Evolutionary conservation across 441 rosid species (phyloP), one percentile per base, ranked within the genome.

Genomic region (Theobroma grandiflorum): DNA sequence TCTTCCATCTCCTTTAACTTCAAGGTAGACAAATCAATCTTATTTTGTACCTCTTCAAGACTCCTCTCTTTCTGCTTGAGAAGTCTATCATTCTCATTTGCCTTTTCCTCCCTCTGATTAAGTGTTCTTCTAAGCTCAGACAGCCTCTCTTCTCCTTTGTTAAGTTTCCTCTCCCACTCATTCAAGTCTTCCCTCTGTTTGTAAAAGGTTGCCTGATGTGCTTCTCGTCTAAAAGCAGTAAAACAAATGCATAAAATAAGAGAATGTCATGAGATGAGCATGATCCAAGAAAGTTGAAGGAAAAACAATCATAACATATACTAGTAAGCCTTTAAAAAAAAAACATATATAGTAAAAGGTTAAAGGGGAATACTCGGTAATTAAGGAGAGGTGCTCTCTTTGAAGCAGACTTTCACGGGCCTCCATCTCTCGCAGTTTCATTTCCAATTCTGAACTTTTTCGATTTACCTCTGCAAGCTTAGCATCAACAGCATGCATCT

Each of bases 121-220:
- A 92, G 79, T 49, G 76, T 84, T 82, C 87, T 90, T 78, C 82
- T 88, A 81, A 86, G 88, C 81, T 92, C 94, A 79, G 69, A 78
- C 58, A 90, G 80, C 78, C 66, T 86, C 69, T 89, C 90, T 77
- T 94, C 97, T 80, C 72, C 62, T 40, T 83, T 80, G 67, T 75
- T 84, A 49, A 94, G 82, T 81, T 86, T 90, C 83, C 73, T 91
- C 85, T 94, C 97, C 98, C 96, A 93, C 80, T 90, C 96, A 72
- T 75, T 84, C 67, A 94, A 78, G 52, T 94, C 98, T 87, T 92
- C 97, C 72, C 95, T 90, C 80, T 91, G 92, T 82, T 87, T 90
- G 84, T 86, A 88, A 71, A 92, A 89, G 74, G 88, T 84, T 74
- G 91, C 89, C 81, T 87, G 86, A 33, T 91, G 92, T 75, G 95